phyloP scores from a whole-genome alignment of 2,329 filamentous ascomycete genomes.

The Basipetospora chlamydospora region DNA sequence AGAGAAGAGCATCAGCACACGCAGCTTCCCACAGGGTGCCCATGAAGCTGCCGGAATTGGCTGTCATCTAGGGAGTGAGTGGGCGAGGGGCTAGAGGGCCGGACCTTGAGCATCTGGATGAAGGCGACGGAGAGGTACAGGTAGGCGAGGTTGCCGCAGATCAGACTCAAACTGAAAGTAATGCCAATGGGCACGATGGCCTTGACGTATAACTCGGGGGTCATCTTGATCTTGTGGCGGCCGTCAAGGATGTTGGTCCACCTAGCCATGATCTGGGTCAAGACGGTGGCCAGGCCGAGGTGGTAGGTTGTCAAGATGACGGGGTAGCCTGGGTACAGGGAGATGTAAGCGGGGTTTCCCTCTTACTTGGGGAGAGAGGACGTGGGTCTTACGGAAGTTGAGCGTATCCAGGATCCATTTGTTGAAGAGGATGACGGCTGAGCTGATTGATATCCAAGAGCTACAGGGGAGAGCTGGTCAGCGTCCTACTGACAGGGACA shows the following conservation, averaged over 20 bases:
- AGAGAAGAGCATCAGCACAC: no score
- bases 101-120: constrained; percentile 93
- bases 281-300: constrained; percentile 78
- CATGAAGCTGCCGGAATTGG: no score
- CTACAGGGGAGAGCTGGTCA: constrained; percentile 1
- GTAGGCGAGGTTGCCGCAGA: constrained; percentile 92
- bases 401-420: constrained; percentile 89
- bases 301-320: constrained; percentile 94
- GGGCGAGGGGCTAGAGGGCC: no score
- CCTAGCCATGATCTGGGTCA: constrained; percentile 85
- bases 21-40: no score
- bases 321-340: constrained; percentile 38
- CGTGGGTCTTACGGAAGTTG: constrained; percentile 45
- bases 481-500: not conserved
- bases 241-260: constrained; percentile 85
- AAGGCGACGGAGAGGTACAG: constrained; percentile 91
- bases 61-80: no score
- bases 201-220: constrained; percentile 77
- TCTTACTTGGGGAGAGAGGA: not conserved
- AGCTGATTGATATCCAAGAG: constrained; percentile 78
- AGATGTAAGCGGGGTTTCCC: not conserved
- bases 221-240: constrained; percentile 95
- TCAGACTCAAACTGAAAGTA: constrained; percentile 91
- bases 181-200: constrained; percentile 90
- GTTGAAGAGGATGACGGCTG: constrained; percentile 96